phyloP scores from a whole-genome alignment of 805 yeast species.

The Candida namnaoensis region DNA sequence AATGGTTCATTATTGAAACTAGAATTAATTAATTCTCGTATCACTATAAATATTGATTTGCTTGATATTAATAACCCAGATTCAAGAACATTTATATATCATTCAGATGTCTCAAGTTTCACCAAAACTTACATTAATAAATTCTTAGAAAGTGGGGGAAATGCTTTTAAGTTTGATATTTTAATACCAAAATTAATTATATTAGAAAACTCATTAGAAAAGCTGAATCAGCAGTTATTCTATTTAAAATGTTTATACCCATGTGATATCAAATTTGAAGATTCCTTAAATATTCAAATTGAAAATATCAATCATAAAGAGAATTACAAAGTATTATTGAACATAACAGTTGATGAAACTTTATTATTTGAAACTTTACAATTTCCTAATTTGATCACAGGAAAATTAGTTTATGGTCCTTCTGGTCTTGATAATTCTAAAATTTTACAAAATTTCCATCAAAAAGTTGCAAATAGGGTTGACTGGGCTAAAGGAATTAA shows the following conservation, averaged over 20 bases:
- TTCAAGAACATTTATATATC: conserved; percentile 1
- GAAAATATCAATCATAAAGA: conserved; percentile 8
- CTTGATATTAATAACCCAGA: background rate
- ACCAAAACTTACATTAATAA: conserved; percentile 4
- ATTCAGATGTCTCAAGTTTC: conserved; percentile 2
- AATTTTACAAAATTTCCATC: no score
- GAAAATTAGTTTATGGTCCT: no score
- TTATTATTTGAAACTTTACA: conserved; percentile 2
- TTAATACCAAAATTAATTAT: conserved; percentile 1
- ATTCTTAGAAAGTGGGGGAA: conserved; percentile 1
- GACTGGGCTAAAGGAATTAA: no score
- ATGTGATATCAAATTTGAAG: conserved; percentile 1
- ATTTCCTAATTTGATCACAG: no score
- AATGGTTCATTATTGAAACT: conserved; percentile 4
- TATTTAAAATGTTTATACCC: conserved; percentile 10
- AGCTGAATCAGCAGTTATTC: conserved; percentile 9
- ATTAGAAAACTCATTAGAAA: conserved; percentile 1
- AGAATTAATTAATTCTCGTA: conserved; percentile 1
- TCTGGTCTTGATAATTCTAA: no score
- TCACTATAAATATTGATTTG: conserved; percentile 7
- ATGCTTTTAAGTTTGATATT: background rate
- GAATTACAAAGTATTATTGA: conserved; percentile 9
- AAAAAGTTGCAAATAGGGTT: no score
- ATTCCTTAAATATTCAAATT: conserved; percentile 6
- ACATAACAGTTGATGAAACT: conserved; percentile 5